Base-by-base conservation (phyloP, 768 basidiomycete genomes). In the Strobilomyces dryophilus region DNA sequence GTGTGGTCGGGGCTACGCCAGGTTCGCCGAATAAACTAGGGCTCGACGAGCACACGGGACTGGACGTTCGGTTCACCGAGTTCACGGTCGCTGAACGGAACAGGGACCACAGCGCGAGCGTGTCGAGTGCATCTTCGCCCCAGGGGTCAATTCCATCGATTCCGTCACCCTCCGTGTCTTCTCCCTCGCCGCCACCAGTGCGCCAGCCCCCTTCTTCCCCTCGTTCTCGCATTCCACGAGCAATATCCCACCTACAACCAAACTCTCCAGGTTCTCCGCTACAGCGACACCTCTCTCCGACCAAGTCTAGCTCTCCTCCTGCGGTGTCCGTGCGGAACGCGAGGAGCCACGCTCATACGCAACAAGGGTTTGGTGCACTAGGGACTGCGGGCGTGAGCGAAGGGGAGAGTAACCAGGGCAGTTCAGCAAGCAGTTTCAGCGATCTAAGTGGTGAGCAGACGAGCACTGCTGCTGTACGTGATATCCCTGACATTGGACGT, bases 111-210 rank as follows among this genome's bases (percentile, higher is more conserved):
- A 86, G 85, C 55, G 86, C 85, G 54, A 90, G 88, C 61, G 74
- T 88, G 9, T 89, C 89, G 5, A 87, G 85, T 64, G 72, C 81
- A 12, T 80, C 82, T 55, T 91, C 90, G 18, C 85, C 85, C 2
- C 86, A 80, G 44, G 84, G 84, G 17, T 92, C 90, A 0, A 87
- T 90, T 34, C 88, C 87, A 1, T 87, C 88, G 15, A 90, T 92
- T 24, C 84, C 89, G 0, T 91, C 89, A 1, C 84, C 86, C 18
- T 76, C 84, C 8, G 65, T 79, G 17, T 78, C 83, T 43, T 78
- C 83, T 18, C 79, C 79, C 47, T 73, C 66, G 4, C 61, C 66
- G 45, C 66, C 66, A 9, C 54, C 61, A 1, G 42, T 74, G 6
- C 76, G 78, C 20, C 56, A 17, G 1, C 45, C 45, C 2, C 14